Base-by-base conservation (phyloP, 139 green algal genomes). In the Monoraphidium neglectum region DNA sequence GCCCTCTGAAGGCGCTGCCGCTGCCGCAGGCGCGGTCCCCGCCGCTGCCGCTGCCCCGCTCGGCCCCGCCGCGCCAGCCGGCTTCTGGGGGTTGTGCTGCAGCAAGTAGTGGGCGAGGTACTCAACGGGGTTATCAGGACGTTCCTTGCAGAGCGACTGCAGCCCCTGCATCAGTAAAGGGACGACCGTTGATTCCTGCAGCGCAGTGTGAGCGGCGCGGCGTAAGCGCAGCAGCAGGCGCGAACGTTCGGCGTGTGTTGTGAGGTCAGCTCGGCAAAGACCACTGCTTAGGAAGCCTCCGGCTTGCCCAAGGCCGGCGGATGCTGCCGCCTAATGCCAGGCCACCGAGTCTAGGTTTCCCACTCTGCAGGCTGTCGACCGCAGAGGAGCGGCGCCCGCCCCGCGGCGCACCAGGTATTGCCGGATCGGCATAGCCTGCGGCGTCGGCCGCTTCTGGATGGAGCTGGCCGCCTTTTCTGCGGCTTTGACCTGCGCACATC, bases 41-140 rank as follows among this genome's bases (percentile, higher is more conserved):
- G 43, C 43, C 8, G 8, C 43, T 8, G 8, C 36, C 23, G 24
- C 70, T 40, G 68, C 38, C 15, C 32, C 70, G n/a, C 53, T 56
- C 32, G 70, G n/a, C 51, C 30, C 35, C 35, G 38, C 33, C 21
- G 70, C 13, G 16, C 51, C 38, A 37, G 33, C 63, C n/a, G n/a
- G n/a, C 68, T 77, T 78, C 37, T 92, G 84, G 1, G 91, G 92
- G 77, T 96, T 96, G 80, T 97, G 85, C 56, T 90, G 85, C 15
- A 93, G 64, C 59, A 97, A 54, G 80, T 93, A 97, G 57, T 87
- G 85, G 26, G 90, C 92, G 30, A 97, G 69, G 71, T 83, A 97
- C 76, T 92, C 90, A 0, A 97, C 77, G 15, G 93, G 90, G 70
- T 97, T 86, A 1, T 93, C 87, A 40, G 92, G 92, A 59, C 92